phyloP scores from a whole-genome alignment of 768 basidiomycete species.

The Boletales sp. region DNA sequence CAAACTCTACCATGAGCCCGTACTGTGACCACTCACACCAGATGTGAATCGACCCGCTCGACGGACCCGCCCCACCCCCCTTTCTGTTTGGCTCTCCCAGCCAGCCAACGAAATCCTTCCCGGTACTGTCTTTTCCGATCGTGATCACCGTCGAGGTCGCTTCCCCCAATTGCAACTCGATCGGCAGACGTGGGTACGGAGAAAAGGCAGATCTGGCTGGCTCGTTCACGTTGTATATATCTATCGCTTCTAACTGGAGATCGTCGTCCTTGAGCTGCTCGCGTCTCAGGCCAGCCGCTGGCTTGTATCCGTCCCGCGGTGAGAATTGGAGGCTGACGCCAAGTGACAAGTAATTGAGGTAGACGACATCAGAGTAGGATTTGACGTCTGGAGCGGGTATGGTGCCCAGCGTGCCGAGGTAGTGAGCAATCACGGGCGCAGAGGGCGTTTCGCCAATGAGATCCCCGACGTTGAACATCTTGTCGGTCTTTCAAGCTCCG shows the following conservation, averaged over 20 bases:
- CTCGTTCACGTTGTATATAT: slow-evolving; percentile 70
- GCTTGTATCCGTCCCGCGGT: slow-evolving; percentile 64
- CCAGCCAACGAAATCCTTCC: slow-evolving; percentile 69
- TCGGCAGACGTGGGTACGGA: slow-evolving; percentile 53
- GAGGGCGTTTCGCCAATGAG: slow-evolving; percentile 54
- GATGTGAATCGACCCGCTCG: slow-evolving; percentile 80
- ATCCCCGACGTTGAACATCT: slow-evolving; percentile 23
- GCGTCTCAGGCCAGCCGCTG: slow-evolving; percentile 40
- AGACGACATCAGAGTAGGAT: slow-evolving; percentile 77
- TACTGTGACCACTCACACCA: slow-evolving; percentile 90
- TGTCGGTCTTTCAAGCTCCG: slow-evolving; percentile 19
- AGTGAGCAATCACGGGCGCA: slow-evolving; percentile 40
- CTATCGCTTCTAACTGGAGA: slow-evolving; percentile 65
- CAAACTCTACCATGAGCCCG: slow-evolving; percentile 85
- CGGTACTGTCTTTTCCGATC: slow-evolving; percentile 52
- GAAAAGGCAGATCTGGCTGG: slow-evolving; percentile 45
- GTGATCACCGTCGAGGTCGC: slow-evolving; percentile 39
- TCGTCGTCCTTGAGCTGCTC: slow-evolving; percentile 48
- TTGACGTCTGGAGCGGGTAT: slow-evolving; percentile 58
- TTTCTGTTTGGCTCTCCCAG: slow-evolving; percentile 89
- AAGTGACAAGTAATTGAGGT: slow-evolving; percentile 77
- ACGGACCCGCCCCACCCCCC: slow-evolving; percentile 85
- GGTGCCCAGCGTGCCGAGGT: slow-evolving; percentile 36
- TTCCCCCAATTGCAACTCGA: slow-evolving; percentile 41
- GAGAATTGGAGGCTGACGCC: slow-evolving; percentile 81